Evolutionary conservation across 2,329 filamentous ascomycete species (phyloP).

Genomic region (Sclerotinia borealis): DNA sequence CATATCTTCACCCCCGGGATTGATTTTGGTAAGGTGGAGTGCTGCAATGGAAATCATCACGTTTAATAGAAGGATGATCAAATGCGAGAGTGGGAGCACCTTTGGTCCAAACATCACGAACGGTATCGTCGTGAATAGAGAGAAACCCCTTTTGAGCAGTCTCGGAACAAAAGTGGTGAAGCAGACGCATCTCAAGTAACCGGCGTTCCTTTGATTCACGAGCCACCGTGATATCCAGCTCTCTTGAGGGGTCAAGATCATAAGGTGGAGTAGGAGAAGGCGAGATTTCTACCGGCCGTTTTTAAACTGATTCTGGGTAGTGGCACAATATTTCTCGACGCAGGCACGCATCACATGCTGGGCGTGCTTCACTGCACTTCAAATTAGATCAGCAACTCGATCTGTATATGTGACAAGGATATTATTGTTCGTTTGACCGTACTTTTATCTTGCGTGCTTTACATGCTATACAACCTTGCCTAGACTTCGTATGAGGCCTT

Average conservation of each 20-base stretch:
- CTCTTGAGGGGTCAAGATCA: not conserved
- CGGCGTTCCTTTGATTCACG: not conserved
- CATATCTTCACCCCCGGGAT: not conserved
- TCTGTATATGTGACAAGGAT: too few species aligned
- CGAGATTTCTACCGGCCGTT: not conserved
- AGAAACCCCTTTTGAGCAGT: not conserved
- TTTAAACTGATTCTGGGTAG: not conserved
- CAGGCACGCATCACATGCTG: not conserved
- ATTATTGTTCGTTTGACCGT: too few species aligned
- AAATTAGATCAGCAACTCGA: not conserved
- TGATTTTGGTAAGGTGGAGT: not conserved
- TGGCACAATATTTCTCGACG: not conserved
- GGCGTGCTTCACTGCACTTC: not conserved
- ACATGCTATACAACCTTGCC: too few species aligned
- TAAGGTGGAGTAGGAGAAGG: not conserved
- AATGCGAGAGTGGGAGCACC: not conserved
- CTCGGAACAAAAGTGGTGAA: not conserved
- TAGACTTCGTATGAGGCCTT: too few species aligned
- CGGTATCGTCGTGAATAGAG: not conserved
- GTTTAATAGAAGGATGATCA: not conserved
- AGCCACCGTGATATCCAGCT: not conserved
- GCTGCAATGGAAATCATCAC: not conserved
- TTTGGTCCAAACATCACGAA: not conserved
- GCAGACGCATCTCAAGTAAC: not conserved
- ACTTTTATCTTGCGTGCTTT: too few species aligned